Percentiles rank a stretch among this genome's conserved stretches.
Conservation (phyloP, 2,329 filamentous ascomycete species). For the Penicillium sp. region DNA sequence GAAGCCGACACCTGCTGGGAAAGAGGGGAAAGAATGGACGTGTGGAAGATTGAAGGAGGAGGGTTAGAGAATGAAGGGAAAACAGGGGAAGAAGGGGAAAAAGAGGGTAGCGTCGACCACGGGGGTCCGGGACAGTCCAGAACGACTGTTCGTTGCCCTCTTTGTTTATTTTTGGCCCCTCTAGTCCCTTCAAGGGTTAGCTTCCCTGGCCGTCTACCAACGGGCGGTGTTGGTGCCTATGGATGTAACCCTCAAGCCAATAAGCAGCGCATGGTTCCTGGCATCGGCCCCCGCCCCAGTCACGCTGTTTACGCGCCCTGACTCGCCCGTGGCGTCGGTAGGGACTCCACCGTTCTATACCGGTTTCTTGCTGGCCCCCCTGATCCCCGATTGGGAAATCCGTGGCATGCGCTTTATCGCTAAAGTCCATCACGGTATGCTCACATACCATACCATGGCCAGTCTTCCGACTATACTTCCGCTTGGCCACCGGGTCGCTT, state of each 20-base stretch:
- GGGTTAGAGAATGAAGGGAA: constrained; percentile 23
- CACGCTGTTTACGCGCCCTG: background rate
- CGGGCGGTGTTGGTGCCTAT: constrained; percentile 50
- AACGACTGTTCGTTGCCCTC: background rate
- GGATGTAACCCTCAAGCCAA: constrained; percentile 3
- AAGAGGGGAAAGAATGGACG: constrained; percentile 26
- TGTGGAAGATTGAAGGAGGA: constrained; percentile 7
- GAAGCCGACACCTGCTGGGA: constrained; percentile 56
- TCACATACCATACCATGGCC: background rate
- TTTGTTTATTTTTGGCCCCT: constrained; percentile 16
- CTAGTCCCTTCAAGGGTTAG: constrained; percentile 34
- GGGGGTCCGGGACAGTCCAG: constrained; percentile 3
- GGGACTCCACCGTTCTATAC: constrained; percentile 13
- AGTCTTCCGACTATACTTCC: background rate
- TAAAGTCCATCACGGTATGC: background rate
- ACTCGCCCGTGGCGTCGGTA: background rate
- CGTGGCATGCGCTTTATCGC: background rate
- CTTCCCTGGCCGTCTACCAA: constrained; percentile 29
- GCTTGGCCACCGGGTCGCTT: background rate
- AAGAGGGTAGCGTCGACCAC: constrained; percentile 18
- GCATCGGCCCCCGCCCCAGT: background rate
- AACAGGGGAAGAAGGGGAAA: constrained; percentile 21
- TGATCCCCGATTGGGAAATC: background rate
- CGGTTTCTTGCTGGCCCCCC: constrained; percentile 13
- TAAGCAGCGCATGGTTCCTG: constrained; percentile 9